Percentiles rank a stretch among this genome's conserved stretches.
Conservation (phyloP, 768 basidiomycete species). For the Agaricus subrufescens region DNA sequence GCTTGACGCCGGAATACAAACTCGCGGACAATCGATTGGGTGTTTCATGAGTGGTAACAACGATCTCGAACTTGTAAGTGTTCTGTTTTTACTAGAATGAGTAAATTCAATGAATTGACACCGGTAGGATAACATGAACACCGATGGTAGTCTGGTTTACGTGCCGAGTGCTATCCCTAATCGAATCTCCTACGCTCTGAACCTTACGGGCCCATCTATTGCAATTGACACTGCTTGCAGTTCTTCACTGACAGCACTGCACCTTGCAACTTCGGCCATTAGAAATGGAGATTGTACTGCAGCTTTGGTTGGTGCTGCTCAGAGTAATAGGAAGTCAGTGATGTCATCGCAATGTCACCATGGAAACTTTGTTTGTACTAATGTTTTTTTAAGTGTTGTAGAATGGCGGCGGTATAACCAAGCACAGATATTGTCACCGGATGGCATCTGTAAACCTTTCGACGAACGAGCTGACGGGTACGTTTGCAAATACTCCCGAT, state of each 20-base stretch:
- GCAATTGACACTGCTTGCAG: constrained; percentile 49
- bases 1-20: constrained; percentile 44
- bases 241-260: constrained; percentile 40
- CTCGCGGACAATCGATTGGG: constrained; percentile 36
- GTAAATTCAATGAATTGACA: background rate
- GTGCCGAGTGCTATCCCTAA: constrained; percentile 34
- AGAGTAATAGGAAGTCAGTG: constrained; percentile 35
- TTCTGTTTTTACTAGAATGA: background rate
- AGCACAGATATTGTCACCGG: constrained; percentile 31
- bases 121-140: constrained; percentile 28
- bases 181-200: constrained; percentile 35
- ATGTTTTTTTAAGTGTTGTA: constrained; percentile 18
- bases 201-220: constrained; percentile 41
- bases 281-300: constrained; percentile 40
- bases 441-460: constrained; percentile 40
- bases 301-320: constrained; percentile 42
- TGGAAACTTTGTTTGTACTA: background rate
- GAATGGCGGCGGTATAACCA: constrained; percentile 35
- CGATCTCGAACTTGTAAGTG: constrained; percentile 23
- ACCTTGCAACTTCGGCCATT: constrained; percentile 43
- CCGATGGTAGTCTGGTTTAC: constrained; percentile 27
- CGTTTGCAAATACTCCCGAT: constrained; percentile 6
- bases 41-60: constrained; percentile 33
- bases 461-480: constrained; percentile 40
- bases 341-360: background rate